Evolutionary conservation across 352 stramenopile species (phyloP).

Genomic region (Nothophytophthora sp.): DNA sequence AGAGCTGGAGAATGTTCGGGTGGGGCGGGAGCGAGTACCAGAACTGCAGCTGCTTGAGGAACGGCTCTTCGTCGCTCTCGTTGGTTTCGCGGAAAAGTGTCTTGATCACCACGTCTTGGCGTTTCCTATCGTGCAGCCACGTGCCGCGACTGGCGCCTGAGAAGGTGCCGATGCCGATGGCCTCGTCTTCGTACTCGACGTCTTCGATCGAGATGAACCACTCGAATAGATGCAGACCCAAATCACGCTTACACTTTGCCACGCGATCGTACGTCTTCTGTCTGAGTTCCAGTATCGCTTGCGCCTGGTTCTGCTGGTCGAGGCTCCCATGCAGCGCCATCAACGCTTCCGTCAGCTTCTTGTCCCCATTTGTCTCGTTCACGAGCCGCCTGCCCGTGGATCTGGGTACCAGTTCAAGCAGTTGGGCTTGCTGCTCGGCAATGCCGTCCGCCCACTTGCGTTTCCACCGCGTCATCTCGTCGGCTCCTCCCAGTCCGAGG

Average conservation of each 20-base stretch:
- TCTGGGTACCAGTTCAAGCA: background rate
- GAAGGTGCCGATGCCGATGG: slow-evolving; percentile 15
- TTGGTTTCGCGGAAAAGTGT: slow-evolving; percentile 11
- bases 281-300: slow-evolving; percentile 12
- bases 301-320: slow-evolving; percentile 2
- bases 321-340: slow-evolving; percentile 13
- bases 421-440: background rate
- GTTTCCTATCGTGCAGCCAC: slow-evolving; percentile 15
- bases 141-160: slow-evolving; percentile 7
- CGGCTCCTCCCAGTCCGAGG: no score
- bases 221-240: slow-evolving; percentile 1
- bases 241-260: background rate
- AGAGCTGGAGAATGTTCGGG: slow-evolving; percentile 31
- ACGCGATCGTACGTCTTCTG: slow-evolving; percentile 1
- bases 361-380: slow-evolving; percentile 5
- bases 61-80: background rate
- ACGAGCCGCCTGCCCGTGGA: slow-evolving; percentile 5
- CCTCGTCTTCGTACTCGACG: slow-evolving; percentile 10
- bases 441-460: background rate
- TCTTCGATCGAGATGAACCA: slow-evolving; percentile 27
- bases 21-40: slow-evolving; percentile 25
- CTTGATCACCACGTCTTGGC: slow-evolving; percentile 27
- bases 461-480: background rate
- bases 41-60: slow-evolving; percentile 23
- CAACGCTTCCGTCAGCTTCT: slow-evolving; percentile 8